Evolutionary conservation across 768 basidiomycete species (phyloP), one percentile per base, ranked within the genome.

Genomic region (Mycena galopus): DNA sequence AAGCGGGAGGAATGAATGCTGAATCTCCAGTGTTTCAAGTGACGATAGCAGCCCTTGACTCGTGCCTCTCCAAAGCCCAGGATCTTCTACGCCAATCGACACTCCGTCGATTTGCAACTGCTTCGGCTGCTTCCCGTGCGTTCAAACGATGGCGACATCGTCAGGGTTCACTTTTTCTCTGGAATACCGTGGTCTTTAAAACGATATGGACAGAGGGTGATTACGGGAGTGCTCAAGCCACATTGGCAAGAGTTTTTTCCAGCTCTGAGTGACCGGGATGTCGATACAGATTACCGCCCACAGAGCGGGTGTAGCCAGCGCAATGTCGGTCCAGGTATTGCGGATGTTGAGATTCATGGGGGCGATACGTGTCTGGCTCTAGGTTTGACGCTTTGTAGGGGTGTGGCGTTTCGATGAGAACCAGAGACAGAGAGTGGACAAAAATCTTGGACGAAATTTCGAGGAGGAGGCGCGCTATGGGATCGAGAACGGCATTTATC

Each of bases 401-500:
- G n/a, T n/a, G n/a, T n/a, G n/a, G n/a, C n/a, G n/a, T n/a, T n/a
- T n/a, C n/a, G n/a, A n/a, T n/a, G n/a, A n/a, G n/a, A n/a, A n/a
- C n/a, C 14, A 55, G 16, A 29, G 12, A 29, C 2, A 14, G 53
- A 55, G 17, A 58, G 14, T 35, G 33, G 33, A 58, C 4, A n/a
- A 60, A 60, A 19, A 60, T 60, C 17, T 39, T 19, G 37, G 58
- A 60, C n/a, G 58, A 60, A 27, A 60, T 39, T 60, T 60, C 37
- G 37, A 60, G 19, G 11, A 37, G 37, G 2, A 60, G 58, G 4
- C 58, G 35, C 17, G 23, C 35, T 16, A 60, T 16, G 10, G 58
- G 37, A 29, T 60, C 37, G 32, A 21, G 7, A 4, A 55, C 29
- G 17, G 29, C 56, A 19, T 57, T 57, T 30, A 57, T 30, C 30